Conservation (phyloP, 192 early-diverging fungal species). For the Coemansia javaensis region DNA sequence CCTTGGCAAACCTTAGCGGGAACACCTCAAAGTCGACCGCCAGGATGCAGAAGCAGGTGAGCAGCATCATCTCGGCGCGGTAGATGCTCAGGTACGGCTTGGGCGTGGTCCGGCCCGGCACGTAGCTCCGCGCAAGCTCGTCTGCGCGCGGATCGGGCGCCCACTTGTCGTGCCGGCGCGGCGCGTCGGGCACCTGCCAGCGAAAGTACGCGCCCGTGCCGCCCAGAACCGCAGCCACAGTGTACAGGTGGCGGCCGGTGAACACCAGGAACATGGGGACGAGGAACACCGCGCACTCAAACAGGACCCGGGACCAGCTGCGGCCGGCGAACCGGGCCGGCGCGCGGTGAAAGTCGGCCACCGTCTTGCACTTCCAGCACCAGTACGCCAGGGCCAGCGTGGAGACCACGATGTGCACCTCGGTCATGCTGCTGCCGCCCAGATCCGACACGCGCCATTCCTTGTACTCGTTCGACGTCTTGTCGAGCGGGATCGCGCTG, state of each 20-base stretch:
- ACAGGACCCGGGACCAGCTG: constrained; percentile 13
- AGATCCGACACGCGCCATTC: constrained; percentile 46
- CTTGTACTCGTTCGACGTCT: constrained; percentile 47
- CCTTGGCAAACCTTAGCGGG: constrained; percentile 85
- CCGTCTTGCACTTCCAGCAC: constrained; percentile 52
- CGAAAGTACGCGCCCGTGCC: constrained; percentile 28
- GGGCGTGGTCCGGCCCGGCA: constrained; percentile 28
- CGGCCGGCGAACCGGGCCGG: constrained; percentile 19
- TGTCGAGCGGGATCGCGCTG: constrained; percentile 13
- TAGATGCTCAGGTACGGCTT: constrained; percentile 63
- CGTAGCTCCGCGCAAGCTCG: constrained; percentile 24
- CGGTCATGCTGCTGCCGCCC: constrained; percentile 40
- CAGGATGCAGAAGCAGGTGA: constrained; percentile 82
- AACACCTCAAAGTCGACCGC: constrained; percentile 94
- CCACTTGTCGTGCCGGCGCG: constrained; percentile 45
- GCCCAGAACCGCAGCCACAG: constrained; percentile 10
- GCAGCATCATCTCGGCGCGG: constrained; percentile 71
- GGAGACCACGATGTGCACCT: constrained; percentile 40
- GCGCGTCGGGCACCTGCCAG: constrained; percentile 36
- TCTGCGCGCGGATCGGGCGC: constrained; percentile 45
- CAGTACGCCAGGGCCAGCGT: constrained; percentile 42
- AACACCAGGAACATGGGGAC: constrained; percentile 42
- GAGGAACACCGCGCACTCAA: constrained; percentile 33
- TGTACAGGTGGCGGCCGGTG: constrained; percentile 28
- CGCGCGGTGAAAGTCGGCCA: constrained; percentile 37